Conservation (phyloP, 2,329 filamentous ascomycete genomes). For the Trichoderma sp. region DNA sequence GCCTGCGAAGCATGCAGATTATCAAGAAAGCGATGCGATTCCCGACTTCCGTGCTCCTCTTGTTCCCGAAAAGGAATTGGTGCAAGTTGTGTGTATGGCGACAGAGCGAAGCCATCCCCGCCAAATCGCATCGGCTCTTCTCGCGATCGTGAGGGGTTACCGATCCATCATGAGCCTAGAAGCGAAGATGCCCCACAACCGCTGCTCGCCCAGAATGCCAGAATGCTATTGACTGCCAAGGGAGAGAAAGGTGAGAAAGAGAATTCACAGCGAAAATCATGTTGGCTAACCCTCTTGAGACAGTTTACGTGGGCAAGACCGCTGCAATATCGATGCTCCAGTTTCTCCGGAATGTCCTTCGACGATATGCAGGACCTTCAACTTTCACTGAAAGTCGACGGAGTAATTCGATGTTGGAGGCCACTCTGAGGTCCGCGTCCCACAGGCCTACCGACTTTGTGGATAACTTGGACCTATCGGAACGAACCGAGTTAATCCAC, state of each 20-base stretch:
- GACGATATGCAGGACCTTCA: neutral
- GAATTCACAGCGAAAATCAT: neutral
- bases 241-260: neutral
- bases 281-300: neutral
- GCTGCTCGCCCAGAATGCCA: neutral
- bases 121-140: neutral
- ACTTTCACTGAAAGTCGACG: neutral
- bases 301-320: neutral
- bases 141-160: neutral
- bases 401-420: neutral
- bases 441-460: neutral
- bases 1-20: neutral
- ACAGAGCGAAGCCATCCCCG: neutral
- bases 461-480: neutral
- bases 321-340: neutral
- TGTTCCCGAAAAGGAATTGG: neutral
- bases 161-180: neutral
- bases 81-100: neutral
- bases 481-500: neutral
- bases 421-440: neutral
- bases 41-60: neutral
- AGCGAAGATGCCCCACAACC: neutral
- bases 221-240: neutral
- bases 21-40: neutral
- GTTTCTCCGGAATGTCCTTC: neutral